Evolutionary conservation across 2,329 filamentous ascomycete species (phyloP), one percentile per base, ranked within the genome.

Genomic region (Hyphodiscus sp.): DNA sequence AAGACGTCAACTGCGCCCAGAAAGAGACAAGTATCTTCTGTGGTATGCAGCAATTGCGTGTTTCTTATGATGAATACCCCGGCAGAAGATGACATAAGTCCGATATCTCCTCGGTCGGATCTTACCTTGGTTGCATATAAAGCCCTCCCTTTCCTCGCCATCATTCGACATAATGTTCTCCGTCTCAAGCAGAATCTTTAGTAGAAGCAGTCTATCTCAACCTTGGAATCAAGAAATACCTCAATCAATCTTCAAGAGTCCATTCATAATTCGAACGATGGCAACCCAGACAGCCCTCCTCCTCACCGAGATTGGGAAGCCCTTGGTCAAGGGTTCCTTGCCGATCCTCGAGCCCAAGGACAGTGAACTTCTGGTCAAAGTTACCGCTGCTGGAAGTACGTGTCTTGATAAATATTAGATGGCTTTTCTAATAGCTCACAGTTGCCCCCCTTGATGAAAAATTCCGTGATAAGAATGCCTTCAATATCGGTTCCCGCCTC

Each of bases 401-500:
- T 45, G 18, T 45, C 18, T 45, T 45, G 33, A 38, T 38, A 13
- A 2, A 13, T 38, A 3, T 18, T 16, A 20, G 4, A 11, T 8
- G n/a, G 8, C 42, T 23, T 16, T 20, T 41, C 41, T 50, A 9
- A 52, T 15, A 38, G 20, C 18, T 26, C 38, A 19, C 11, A 62
- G 68, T 51, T 45, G 50, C 13, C 19, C 70, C 57, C 9, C 38
- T 74, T 52, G 73, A 75, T 60, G 58, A 68, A n/a, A 72, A 72
- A 51, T 58, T 58, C 15, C 68, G 71, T 9, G 70, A 72, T 53
- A 26, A 13, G 0, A 67, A 68, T 6, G 64, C 74, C n/a, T 70
- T 72, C 53, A 51, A 50, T 43, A 67, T 71, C 49, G 54, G 61
- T 18, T 55, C 64, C 15, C 45, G 56, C 8, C 61, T 69, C 0